These are phyloP conservation scores for Apiospora kogelbergensis DNA, from an alignment of 2,329 filamentous ascomycete species.

Conservation along the genomic window DNA sequence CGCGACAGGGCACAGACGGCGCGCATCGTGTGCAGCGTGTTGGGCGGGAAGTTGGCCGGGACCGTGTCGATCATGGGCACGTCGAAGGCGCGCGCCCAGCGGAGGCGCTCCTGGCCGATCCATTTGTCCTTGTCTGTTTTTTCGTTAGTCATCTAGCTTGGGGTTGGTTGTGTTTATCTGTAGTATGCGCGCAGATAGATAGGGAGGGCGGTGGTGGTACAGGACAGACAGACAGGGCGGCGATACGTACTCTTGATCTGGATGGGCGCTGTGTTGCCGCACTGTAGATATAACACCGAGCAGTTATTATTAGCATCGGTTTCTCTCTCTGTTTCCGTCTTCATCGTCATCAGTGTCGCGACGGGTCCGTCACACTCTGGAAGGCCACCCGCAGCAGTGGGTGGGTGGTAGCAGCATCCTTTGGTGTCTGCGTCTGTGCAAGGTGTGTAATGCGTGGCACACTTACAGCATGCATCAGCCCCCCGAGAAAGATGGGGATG, in stretches of 20 bases:
- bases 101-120: conserved; percentile 34
- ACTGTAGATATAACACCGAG: conserved; percentile 18
- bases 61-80: conserved; percentile 32
- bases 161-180: no score
- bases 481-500: conserved; percentile 38
- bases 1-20: conserved; percentile 29
- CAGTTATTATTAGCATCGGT: background rate
- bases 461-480: conserved; percentile 36
- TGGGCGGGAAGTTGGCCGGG: conserved; percentile 37
- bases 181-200: background rate
- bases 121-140: conserved; percentile 37
- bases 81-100: conserved; percentile 34
- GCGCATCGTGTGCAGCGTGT: conserved; percentile 36
- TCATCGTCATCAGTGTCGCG: background rate
- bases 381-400: background rate
- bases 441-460: background rate
- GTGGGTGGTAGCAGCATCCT: no score
- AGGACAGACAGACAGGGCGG: no score
- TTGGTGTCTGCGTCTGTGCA: no score
- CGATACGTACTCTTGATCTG: conserved; percentile 35
- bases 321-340: no score
- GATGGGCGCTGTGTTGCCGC: conserved; percentile 36
- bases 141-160: background rate
- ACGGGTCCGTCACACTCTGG: background rate
- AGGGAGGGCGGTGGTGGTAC: background rate